Evolutionary conservation across 2,329 filamentous ascomycete species (phyloP), one percentile per base, ranked within the genome.

Genomic region (Aspergillus sp.): DNA sequence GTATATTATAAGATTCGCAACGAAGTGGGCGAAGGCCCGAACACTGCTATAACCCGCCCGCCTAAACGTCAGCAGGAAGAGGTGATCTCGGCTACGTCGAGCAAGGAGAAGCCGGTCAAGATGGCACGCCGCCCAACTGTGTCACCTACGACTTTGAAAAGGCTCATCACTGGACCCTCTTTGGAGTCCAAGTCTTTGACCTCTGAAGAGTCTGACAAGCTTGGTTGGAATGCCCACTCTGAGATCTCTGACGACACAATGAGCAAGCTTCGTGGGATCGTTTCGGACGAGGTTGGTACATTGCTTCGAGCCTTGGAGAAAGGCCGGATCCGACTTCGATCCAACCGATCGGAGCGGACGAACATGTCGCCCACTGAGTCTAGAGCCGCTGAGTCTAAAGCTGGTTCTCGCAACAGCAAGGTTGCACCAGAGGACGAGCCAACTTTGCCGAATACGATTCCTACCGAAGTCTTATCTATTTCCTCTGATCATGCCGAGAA

Each of bases 1-100:
- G 71, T 77, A 1, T 78, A 77, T 57, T 75, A 73, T 63, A 77
- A 77, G 63, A 77, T 78, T 51, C 73, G 73, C 15, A 78, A 78
- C 41, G 73, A 77, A 62, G 71, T 75, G 7, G 74, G 75, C 4
- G 74, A 77, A 55, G 71, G 70, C 3, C 70, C 70, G 3, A 62
- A 68, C 52, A 55, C 66, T 11, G 71, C 67, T 8, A 59, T 73
- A n/a, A 64, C 62, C 21, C 68, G 71, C n/a, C 70, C 74, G 8
- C 69, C 69, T 2, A 78, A 78, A 64, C 72, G 75, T 30, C 69
- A 67, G 17, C 73, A 72, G 49, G 75, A 77, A 6, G 75, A 78
- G 6, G 59, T 72, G 15, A 67, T 62, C 32, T 75, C 74, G 1
- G 62, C 68, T 8, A 65, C 69, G 25, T 71, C 71, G 5, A 70